phyloP scores from a whole-genome alignment of 257 asterid genomes.

The Nyctanthes arbortristis region DNA sequence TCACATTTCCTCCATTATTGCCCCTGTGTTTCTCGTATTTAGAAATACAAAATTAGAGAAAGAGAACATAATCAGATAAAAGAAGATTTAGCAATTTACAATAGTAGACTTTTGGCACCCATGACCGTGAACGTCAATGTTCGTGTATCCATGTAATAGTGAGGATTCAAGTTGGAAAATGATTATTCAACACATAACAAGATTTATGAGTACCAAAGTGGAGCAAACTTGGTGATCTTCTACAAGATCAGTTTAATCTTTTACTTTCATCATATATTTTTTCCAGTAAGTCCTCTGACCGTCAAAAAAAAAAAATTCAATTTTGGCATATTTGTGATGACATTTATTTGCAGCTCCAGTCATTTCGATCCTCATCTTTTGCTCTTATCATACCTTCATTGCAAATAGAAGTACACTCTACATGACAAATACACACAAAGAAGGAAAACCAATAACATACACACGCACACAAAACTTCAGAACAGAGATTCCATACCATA shows the following conservation, averaged over 20 bases:
- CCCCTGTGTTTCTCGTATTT: background rate
- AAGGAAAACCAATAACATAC: background rate
- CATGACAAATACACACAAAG: background rate
- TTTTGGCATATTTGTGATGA: background rate
- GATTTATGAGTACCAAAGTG: background rate
- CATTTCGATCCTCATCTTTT: background rate
- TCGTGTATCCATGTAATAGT: background rate
- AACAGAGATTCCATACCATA: background rate
- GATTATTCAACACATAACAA: background rate
- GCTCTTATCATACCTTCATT: background rate
- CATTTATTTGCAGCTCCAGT: background rate
- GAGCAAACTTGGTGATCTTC: background rate
- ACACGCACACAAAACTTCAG: background rate
- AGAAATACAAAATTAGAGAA: background rate
- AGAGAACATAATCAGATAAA: too few species aligned
- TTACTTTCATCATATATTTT: background rate
- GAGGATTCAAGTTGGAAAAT: background rate
- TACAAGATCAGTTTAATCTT: background rate
- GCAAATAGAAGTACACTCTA: background rate
- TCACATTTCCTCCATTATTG: background rate
- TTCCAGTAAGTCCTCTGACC: background rate
- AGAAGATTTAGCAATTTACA: background rate
- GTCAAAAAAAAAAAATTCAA: background rate
- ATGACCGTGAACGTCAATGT: background rate
- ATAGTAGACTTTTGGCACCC: background rate